phyloP scores from a whole-genome alignment of 192 early-diverging fungal species.

The Linderina pennispora region DNA sequence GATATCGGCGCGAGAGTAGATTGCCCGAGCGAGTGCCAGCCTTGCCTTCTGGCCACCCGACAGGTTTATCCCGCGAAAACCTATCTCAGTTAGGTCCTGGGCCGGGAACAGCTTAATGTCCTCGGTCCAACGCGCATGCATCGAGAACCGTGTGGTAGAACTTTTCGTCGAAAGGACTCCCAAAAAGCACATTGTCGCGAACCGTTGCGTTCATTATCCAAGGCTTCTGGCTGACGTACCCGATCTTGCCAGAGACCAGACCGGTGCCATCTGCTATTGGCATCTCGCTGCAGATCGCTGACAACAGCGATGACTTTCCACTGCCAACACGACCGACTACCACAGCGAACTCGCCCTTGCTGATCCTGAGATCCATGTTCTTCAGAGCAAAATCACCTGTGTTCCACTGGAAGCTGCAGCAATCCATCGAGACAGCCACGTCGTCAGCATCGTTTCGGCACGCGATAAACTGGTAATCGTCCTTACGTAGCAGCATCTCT shows the following conservation, averaged over 20 bases:
- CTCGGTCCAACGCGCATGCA: slow-evolving; percentile 50
- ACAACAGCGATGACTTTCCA: slow-evolving; percentile 82
- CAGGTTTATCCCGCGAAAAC: slow-evolving; percentile 48
- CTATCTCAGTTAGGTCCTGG: slow-evolving; percentile 40
- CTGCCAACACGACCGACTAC: slow-evolving; percentile 78
- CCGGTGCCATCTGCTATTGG: slow-evolving; percentile 46
- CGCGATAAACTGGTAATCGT: too few species aligned
- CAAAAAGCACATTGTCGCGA: slow-evolving; percentile 65
- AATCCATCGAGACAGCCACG: slow-evolving; percentile 5
- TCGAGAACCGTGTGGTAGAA: slow-evolving; percentile 49
- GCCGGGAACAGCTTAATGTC: slow-evolving; percentile 53
- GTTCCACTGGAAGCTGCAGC: slow-evolving; percentile 24
- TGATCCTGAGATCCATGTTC: slow-evolving; percentile 47
- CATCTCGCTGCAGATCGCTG: slow-evolving; percentile 80
- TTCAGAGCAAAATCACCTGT: slow-evolving; percentile 5
- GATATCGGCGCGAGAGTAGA: slow-evolving; percentile 73
- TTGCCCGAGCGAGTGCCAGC: slow-evolving; percentile 71
- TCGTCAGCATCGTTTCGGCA: too few species aligned
- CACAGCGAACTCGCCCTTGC: slow-evolving; percentile 59
- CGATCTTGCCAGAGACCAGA: slow-evolving; percentile 57
- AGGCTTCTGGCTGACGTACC: slow-evolving; percentile 74
- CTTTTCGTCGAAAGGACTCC: slow-evolving; percentile 50
- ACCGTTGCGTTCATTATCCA: slow-evolving; percentile 85
- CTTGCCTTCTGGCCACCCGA: slow-evolving; percentile 86
- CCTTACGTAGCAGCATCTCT: too few species aligned